Evolutionary conservation across 192 early-diverging fungal species (phyloP).

Genomic region (Allomyces javanicus): DNA sequence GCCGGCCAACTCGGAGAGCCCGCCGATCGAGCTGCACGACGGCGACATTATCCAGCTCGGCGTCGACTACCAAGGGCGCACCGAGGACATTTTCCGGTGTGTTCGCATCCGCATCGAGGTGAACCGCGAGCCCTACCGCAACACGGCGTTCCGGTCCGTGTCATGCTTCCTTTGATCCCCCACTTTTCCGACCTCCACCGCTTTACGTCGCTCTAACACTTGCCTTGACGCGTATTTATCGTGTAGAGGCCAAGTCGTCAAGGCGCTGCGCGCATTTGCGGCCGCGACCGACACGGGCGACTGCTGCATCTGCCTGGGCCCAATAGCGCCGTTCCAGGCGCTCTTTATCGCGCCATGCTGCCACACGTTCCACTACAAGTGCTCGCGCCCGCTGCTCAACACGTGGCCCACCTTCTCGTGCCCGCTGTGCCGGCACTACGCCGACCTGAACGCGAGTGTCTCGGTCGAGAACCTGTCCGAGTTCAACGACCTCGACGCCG

Average conservation of each 20-base stretch:
- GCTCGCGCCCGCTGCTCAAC: constrained; percentile 61
- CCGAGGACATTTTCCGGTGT: constrained; percentile 82
- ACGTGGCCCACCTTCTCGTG: constrained; percentile 59
- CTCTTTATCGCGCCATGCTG: constrained; percentile 84
- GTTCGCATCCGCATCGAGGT: constrained; percentile 71
- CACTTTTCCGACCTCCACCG: constrained; percentile 14
- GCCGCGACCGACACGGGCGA: constrained; percentile 25
- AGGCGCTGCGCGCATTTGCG: constrained; percentile 20
- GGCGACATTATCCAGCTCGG: constrained; percentile 92
- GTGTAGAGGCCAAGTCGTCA: constrained; percentile 4
- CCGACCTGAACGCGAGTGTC: constrained; percentile 68
- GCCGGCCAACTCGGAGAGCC: constrained; percentile 64
- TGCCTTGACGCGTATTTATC: constrained; percentile 17
- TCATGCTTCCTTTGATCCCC: constrained; percentile 1
- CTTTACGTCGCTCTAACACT: constrained; percentile 21
- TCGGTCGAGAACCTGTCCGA: not conserved
- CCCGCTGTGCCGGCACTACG: constrained; percentile 78
- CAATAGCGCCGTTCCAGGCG: constrained; percentile 69
- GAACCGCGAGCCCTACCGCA: constrained; percentile 43
- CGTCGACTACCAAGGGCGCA: constrained; percentile 85
- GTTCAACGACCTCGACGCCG: no score
- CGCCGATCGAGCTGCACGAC: constrained; percentile 58
- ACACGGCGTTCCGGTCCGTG: constrained; percentile 39
- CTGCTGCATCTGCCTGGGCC: constrained; percentile 81
- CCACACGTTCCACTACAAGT: constrained; percentile 86